Conservation (phyloP, 116 monocot species). For the Phalaenopsis hybrid region DNA sequence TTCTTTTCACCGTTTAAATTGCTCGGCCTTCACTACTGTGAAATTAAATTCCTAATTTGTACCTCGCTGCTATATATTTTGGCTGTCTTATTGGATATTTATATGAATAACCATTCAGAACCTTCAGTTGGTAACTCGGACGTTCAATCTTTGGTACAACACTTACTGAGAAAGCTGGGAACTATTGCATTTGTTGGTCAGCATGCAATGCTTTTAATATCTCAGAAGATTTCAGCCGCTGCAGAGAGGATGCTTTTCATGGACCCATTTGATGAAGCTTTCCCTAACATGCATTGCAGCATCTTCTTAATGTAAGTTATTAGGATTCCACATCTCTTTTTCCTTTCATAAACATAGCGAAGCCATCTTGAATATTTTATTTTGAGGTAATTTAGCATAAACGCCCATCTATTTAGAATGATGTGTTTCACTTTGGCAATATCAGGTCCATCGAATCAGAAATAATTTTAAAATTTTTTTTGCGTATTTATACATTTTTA, state of each 20-base stretch:
- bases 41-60: background rate
- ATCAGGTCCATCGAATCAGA: too few species aligned
- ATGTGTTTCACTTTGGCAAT: too few species aligned
- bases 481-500: too few species aligned
- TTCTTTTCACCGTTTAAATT: background rate
- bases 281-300: slow-evolving; percentile 55
- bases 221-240: slow-evolving; percentile 59
- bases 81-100: background rate
- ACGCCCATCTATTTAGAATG: too few species aligned
- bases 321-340: background rate
- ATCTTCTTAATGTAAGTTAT: slow-evolving; percentile 82
- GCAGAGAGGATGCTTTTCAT: slow-evolving; percentile 69
- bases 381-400: too few species aligned
- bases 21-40: background rate
- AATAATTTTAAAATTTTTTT: too few species aligned
- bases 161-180: slow-evolving; percentile 71
- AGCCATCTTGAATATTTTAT: background rate
- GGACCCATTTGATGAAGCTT: slow-evolving; percentile 87
- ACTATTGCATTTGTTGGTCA: slow-evolving; percentile 73
- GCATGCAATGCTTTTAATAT: slow-evolving; percentile 48
- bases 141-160: slow-evolving; percentile 55
- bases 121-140: slow-evolving; percentile 24
- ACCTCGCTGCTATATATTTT: background rate
- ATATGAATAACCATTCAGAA: slow-evolving; percentile 26
- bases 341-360: background rate